Evolutionary conservation across 2,329 filamentous ascomycete genomes (phyloP).

Genomic region (Diaporthe batatas): DNA sequence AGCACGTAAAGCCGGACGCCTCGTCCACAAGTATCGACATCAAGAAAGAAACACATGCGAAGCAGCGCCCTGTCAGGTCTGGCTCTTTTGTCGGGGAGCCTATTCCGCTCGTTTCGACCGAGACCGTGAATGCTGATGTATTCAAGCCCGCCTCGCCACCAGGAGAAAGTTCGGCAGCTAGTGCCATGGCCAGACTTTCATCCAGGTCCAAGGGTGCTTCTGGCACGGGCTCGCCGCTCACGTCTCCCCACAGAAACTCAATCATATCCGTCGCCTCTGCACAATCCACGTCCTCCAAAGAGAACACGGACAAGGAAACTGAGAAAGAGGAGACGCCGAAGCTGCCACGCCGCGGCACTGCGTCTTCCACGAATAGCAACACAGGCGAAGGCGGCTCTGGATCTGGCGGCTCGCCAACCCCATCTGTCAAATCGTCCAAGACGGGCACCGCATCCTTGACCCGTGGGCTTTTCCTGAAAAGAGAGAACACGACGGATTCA

Average conservation of each 20-base stretch:
- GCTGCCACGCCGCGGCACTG: constrained; percentile 53
- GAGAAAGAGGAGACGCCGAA: constrained; percentile 48
- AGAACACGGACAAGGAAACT: constrained; percentile 57
- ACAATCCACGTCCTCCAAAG: constrained; percentile 64
- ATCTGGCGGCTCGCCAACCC: constrained; percentile 50
- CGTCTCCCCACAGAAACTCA: constrained; percentile 52
- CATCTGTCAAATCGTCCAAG: constrained; percentile 55
- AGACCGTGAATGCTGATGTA: constrained; percentile 75
- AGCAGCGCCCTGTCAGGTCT: constrained; percentile 55
- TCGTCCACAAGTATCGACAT: constrained; percentile 64
- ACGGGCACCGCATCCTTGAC: constrained; percentile 56
- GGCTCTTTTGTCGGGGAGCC: constrained; percentile 73
- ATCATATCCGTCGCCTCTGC: constrained; percentile 57
- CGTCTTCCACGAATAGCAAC: constrained; percentile 52
- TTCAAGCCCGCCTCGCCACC: constrained; percentile 69
- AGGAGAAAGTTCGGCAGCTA: constrained; percentile 70
- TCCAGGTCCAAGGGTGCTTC: constrained; percentile 69
- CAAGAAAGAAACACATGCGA: constrained; percentile 55
- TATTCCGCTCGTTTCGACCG: constrained; percentile 75
- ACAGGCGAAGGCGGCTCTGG: constrained; percentile 46
- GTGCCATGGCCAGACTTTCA: constrained; percentile 77
- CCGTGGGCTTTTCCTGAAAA: constrained; percentile 57
- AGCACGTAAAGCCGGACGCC: constrained; percentile 50
- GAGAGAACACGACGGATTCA: constrained; percentile 54
- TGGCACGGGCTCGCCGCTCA: constrained; percentile 57